Evolutionary conservation across 176 grass and related monocot species (phyloP), one percentile per base, ranked within the genome.

Genomic region (Melocanna baccifera): DNA sequence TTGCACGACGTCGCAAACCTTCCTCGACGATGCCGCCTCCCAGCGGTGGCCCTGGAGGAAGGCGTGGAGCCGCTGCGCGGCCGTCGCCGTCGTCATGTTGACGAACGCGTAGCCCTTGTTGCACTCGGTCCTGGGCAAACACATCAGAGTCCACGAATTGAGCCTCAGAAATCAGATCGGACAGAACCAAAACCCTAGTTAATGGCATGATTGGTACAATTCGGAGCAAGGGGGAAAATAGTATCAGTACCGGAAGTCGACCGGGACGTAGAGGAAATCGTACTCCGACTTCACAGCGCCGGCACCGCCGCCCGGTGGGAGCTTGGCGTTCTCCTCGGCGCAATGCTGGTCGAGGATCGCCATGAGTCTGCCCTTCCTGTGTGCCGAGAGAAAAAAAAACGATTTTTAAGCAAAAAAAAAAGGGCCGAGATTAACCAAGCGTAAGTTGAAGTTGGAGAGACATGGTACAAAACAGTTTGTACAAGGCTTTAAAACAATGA

Each of bases 91-190:
- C 0, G 96, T 98, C 36, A 93, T 76, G 53, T 98, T 98, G 0
- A 98, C 89, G 20, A 98, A 98, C 0, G 85, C 87, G 71, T 92
- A 98, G 0, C 96, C 96, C 22, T 85, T 84, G 76, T 98, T 98
- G 73, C 73, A 86, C 1, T 52, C 7, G 0, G 63, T 92, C 61
- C 96, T 98, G 20, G 0, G 47, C 22, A 8, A 12, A 67, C 2
- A 26, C 55, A 63, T 2, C 39, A 40, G 25, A 32, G 71, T 16
- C 16, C 5, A 81, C 1, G 8, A 10, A 42, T 63, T 1, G n/a
- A 37, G 19, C 15, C 42, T 42, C 41, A 1, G 7, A 0, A 40
- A 3, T 78, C 23, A 4, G 36, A 42, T 50, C 19, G n/a, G 12
- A 48, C 2, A 26, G 18, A 15, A 42, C 47, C 4, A 45, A 37